Base-by-base conservation (phyloP, 2,329 filamentous ascomycete species). In the Hymenoscyphus linearis region DNA sequence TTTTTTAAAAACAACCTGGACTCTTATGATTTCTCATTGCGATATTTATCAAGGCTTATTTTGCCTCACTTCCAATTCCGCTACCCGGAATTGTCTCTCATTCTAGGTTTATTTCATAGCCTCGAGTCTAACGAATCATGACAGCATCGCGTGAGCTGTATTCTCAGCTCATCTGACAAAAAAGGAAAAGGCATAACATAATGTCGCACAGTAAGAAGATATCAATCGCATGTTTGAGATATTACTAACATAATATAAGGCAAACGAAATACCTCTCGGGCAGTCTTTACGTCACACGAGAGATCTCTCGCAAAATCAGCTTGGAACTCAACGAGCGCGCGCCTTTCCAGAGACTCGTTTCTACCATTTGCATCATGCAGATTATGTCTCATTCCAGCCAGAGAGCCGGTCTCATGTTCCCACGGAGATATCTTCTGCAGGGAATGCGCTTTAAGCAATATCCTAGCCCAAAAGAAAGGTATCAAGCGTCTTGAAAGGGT, bases 281-380 rank as follows among this genome's bases (percentile, higher is more conserved):
- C 92, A 50, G 92, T 97, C 76, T 98, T 98, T 80, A 98, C 95
- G 36, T 87, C 91, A 26, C 86, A 97, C 77, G 95, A 98, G 78
- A 88, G 95, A 67, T 83, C 84, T 57, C 84, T 93, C 56, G 88
- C 96, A 63, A 91, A 92, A 71, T 83, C 85, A 18, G 85, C 86
- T 68, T 98, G 95, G 92, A 86, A 88, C 68, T 85, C 88, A 9
- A 90, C 88, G 67, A 86, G 88, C 57, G 91, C 92, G n/a, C 89
- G 91, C 58, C 85, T 98, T 36, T 87, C 84, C 25, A 89, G 93
- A 71, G 95, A 98, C 73, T 95, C 90, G 60, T 98, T 96, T 75
- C 85, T 98, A 12, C 88, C 91, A 4, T 96, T 98, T 74, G 91
- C 89, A 59, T 91, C 88, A 25, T 99, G 93, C 78, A 85, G 88